These are phyloP conservation scores for Alternaria gansuensis DNA, from an alignment of 2,329 filamentous ascomycete species.

Conservation along the genomic window DNA sequence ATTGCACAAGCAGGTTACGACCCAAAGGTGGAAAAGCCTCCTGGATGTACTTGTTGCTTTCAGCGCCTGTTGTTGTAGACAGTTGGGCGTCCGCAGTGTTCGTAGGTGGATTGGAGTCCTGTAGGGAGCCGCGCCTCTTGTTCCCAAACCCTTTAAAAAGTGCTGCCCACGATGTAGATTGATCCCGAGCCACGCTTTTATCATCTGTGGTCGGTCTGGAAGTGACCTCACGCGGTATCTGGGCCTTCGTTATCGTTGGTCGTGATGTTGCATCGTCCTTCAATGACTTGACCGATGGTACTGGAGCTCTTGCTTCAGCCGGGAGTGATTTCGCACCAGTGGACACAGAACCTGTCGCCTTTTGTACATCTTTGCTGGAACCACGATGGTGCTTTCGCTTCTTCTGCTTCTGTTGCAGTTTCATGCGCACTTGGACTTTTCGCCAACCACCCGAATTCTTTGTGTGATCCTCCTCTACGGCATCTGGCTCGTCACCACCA, in stretches of 20 bases:
- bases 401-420: neutral
- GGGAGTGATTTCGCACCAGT: neutral
- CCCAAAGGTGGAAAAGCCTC: neutral
- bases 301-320: neutral
- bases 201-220: neutral
- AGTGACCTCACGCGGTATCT: neutral
- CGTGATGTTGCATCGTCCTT: neutral
- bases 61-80: neutral
- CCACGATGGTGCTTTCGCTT: neutral
- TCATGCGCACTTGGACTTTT: neutral
- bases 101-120: neutral
- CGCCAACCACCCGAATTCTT: neutral
- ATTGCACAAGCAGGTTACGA: neutral
- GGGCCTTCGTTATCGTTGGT: neutral
- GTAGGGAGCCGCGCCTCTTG: neutral
- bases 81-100: neutral
- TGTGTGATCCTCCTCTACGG: neutral
- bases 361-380: neutral
- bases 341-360: neutral
- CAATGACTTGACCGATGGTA: neutral
- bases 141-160: neutral
- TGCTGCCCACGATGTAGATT: neutral
- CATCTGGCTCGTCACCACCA: neutral
- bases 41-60: neutral
- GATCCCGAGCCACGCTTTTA: neutral